Percentiles rank a stretch among this genome's conserved stretches.
phyloP scores from a whole-genome alignment of 2,329 filamentous ascomycete genomes.

The Zarea fungicola region DNA sequence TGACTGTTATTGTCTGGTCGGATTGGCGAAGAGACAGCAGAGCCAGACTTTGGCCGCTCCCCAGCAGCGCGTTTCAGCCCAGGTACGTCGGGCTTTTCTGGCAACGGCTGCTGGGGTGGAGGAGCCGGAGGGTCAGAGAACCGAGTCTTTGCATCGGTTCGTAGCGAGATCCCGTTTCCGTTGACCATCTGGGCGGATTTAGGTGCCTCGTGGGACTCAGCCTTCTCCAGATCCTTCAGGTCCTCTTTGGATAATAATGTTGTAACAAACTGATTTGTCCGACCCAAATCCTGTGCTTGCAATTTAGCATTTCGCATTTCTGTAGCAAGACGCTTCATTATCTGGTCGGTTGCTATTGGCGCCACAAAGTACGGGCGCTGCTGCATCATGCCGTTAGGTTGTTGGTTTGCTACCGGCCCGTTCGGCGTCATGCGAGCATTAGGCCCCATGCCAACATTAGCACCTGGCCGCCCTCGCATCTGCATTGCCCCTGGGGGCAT shows the following conservation, averaged over 20 bases:
- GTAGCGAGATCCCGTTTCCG: slow-evolving; percentile 49
- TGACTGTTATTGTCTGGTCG: slow-evolving; percentile 61
- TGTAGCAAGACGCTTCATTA: slow-evolving; percentile 64
- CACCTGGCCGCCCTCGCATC: slow-evolving; percentile 64
- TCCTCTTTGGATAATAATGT: slow-evolving; percentile 69
- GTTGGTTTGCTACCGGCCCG: slow-evolving; percentile 39
- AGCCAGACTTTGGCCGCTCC: slow-evolving; percentile 61
- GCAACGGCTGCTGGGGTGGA: slow-evolving; percentile 85
- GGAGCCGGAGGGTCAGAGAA: slow-evolving; percentile 93
- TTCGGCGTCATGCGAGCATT: slow-evolving; percentile 57
- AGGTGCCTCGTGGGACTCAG: slow-evolving; percentile 40
- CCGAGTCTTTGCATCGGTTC: slow-evolving; percentile 71
- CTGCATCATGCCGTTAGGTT: slow-evolving; percentile 58
- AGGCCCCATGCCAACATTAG: slow-evolving; percentile 56
- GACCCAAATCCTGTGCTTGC: slow-evolving; percentile 77
- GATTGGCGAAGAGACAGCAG: slow-evolving; percentile 51
- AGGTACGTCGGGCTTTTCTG: slow-evolving; percentile 81
- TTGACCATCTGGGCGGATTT: slow-evolving; percentile 46
- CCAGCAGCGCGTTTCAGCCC: slow-evolving; percentile 71
- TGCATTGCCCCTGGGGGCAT: slow-evolving; percentile 64
- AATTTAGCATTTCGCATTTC: slow-evolving; percentile 88
- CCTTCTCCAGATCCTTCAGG: slow-evolving; percentile 53
- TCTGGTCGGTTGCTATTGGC: slow-evolving; percentile 87
- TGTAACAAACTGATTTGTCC: slow-evolving; percentile 77
- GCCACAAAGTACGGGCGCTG: slow-evolving; percentile 82